Percentiles rank a stretch among this genome's conserved stretches.
Conservation (phyloP, 2,329 filamentous ascomycete genomes). For the Zelopaecilomyces penicillatus region DNA sequence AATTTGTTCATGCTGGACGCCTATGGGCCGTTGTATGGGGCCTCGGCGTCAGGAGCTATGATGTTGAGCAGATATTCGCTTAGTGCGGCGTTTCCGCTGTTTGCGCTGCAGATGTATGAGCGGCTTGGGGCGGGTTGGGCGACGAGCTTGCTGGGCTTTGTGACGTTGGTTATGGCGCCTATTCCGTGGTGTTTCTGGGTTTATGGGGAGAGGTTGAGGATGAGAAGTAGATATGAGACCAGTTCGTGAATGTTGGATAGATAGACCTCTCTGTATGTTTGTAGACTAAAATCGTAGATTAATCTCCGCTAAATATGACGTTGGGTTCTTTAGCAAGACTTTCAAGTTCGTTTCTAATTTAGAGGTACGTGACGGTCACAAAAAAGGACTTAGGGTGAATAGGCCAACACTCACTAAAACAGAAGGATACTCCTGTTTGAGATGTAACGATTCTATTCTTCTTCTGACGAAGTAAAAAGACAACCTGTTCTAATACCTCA, state of each 20-base stretch:
- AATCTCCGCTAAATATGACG: too few species aligned
- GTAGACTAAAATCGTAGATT: too few species aligned
- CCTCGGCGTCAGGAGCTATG: constrained; percentile 18
- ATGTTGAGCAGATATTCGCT: constrained; percentile 39
- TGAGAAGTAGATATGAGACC: constrained; percentile 18
- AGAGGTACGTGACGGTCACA: too few species aligned
- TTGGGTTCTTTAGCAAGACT: too few species aligned
- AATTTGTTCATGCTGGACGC: constrained; percentile 21
- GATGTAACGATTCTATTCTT: too few species aligned
- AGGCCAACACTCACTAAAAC: too few species aligned
- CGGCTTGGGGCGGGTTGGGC: constrained; percentile 34
- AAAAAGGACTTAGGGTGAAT: too few species aligned
- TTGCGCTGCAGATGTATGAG: constrained; percentile 29
- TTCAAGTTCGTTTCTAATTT: too few species aligned
- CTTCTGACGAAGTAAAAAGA: too few species aligned
- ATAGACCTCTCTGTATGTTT: neutral
- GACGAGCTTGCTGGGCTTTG: constrained; percentile 32
- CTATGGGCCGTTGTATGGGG: constrained; percentile 19
- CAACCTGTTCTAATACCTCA: too few species aligned
- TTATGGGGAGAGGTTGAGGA: constrained; percentile 15
- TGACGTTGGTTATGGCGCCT: constrained; percentile 28
- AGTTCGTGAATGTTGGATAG: constrained; percentile 9
- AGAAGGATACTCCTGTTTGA: too few species aligned
- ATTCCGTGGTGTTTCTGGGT: constrained; percentile 25
- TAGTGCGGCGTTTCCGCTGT: constrained; percentile 47